These are phyloP conservation scores for Phaeomoniella chlamydospora DNA, from an alignment of 2,329 filamentous ascomycete genomes.

Conservation along the genomic window DNA sequence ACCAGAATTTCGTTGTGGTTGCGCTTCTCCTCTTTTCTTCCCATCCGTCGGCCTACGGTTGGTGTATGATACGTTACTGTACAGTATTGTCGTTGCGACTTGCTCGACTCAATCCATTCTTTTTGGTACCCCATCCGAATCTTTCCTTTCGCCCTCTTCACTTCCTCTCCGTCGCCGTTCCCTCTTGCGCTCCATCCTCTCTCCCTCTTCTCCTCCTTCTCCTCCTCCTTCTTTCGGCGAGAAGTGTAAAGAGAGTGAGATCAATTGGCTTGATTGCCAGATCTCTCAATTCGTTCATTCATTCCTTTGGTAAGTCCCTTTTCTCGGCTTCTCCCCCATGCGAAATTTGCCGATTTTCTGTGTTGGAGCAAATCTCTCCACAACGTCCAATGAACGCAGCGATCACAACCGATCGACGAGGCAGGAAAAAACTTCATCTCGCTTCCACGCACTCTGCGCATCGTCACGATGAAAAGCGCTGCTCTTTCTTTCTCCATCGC, in stretches of 20 bases:
- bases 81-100: too few species aligned
- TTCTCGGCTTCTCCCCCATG: not conserved
- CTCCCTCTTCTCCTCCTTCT: not conserved
- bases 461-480: too few species aligned
- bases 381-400: not conserved
- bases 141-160: not conserved
- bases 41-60: too few species aligned
- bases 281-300: not conserved
- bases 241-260: too few species aligned
- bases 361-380: not conserved
- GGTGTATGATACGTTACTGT: too few species aligned
- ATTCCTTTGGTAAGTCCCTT: not conserved
- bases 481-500: too few species aligned
- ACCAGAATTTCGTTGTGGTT: not conserved
- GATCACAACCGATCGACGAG: not conserved
- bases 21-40: not conserved
- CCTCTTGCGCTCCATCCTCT: not conserved
- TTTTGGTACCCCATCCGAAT: not conserved
- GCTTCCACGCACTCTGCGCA: not conserved
- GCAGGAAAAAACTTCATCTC: not conserved
- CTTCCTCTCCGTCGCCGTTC: not conserved
- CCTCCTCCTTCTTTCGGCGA: not conserved
- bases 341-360: not conserved
- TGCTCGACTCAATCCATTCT: not conserved
- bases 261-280: not conserved